Evolutionary conservation across 2,329 filamentous ascomycete genomes (phyloP).

Genomic region (Trichoderma oligosporum): DNA sequence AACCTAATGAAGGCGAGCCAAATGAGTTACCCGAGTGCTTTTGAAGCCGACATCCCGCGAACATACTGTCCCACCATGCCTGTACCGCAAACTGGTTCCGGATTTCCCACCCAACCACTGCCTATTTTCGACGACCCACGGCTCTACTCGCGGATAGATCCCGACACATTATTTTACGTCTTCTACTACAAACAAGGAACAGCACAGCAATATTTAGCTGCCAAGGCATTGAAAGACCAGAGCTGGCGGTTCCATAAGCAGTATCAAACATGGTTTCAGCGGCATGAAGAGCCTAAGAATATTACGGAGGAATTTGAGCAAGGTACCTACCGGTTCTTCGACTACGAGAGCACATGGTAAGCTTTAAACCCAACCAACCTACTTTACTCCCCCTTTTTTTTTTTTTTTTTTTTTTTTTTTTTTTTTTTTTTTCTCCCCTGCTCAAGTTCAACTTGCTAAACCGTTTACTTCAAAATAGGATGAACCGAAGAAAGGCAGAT

Average conservation of each 20-base stretch:
- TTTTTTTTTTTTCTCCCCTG: no score
- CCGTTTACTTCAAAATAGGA: conserved; percentile 58
- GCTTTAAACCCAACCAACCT: no score
- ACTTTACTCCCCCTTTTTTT: no score
- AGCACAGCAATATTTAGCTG: conserved; percentile 91
- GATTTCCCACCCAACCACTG: conserved; percentile 91
- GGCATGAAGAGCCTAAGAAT: conserved; percentile 95
- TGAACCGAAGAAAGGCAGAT: conserved; percentile 96
- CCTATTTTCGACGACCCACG: conserved; percentile 87
- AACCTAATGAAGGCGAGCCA: conserved; percentile 74
- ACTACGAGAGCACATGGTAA: conserved; percentile 98
- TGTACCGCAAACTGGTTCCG: conserved; percentile 68
- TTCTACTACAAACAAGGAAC: conserved; percentile 99
- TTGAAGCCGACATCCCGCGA: conserved; percentile 76
- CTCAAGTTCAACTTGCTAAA: background rate
- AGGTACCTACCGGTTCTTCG: conserved; percentile 98
- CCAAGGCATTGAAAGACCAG: conserved; percentile 95
- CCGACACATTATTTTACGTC: conserved; percentile 95
- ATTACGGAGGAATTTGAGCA: conserved; percentile 99
- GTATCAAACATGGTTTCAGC: conserved; percentile 98
- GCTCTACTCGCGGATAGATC: conserved; percentile 84
- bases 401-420: background rate
- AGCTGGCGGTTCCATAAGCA: conserved; percentile 99
- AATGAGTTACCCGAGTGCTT: conserved; percentile 65
- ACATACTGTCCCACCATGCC: conserved; percentile 81